phyloP scores from a whole-genome alignment of 805 yeast species.

The Myxozyma sirexii region DNA sequence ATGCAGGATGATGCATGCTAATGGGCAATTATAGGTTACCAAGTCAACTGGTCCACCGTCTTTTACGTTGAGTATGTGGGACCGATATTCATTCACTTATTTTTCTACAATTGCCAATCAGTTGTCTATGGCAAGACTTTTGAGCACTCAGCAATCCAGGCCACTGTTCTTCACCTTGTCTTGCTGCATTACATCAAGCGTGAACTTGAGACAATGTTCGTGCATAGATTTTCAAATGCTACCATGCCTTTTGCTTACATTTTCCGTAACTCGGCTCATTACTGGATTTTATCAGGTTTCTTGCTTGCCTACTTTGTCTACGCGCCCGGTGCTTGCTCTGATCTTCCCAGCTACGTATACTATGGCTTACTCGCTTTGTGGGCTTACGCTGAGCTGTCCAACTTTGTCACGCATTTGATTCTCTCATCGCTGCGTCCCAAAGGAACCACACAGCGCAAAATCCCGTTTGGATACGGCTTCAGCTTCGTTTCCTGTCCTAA shows the following conservation, averaged over 20 bases:
- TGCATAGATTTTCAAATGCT: slow-evolving; percentile 81
- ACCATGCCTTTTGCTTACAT: slow-evolving; percentile 92
- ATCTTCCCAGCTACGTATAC: slow-evolving; percentile 4
- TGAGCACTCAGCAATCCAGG: slow-evolving; percentile 56
- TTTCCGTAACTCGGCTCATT: slow-evolving; percentile 87
- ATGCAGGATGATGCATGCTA: background rate
- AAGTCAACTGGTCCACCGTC: slow-evolving; percentile 90
- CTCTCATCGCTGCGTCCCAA: slow-evolving; percentile 50
- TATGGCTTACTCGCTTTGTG: slow-evolving; percentile 15
- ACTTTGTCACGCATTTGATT: slow-evolving; percentile 68
- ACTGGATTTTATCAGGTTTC: slow-evolving; percentile 90
- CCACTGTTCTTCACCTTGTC: slow-evolving; percentile 54
- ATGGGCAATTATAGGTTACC: slow-evolving; percentile 53
- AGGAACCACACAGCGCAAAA: slow-evolving; percentile 52
- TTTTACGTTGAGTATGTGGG: slow-evolving; percentile 86
- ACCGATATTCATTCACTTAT: slow-evolving; percentile 78
- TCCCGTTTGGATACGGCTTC: slow-evolving; percentile 86
- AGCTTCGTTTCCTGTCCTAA: slow-evolving; percentile 83
- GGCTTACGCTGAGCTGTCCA: slow-evolving; percentile 66
- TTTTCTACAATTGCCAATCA: slow-evolving; percentile 56
- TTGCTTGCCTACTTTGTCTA: slow-evolving; percentile 55
- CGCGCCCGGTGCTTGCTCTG: slow-evolving; percentile 41
- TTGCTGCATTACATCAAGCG: slow-evolving; percentile 82
- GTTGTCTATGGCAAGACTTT: slow-evolving; percentile 43
- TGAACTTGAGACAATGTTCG: slow-evolving; percentile 80